Conservation (phyloP, 2,329 filamentous ascomycete genomes). For the Pseudogymnoascus sp. region DNA sequence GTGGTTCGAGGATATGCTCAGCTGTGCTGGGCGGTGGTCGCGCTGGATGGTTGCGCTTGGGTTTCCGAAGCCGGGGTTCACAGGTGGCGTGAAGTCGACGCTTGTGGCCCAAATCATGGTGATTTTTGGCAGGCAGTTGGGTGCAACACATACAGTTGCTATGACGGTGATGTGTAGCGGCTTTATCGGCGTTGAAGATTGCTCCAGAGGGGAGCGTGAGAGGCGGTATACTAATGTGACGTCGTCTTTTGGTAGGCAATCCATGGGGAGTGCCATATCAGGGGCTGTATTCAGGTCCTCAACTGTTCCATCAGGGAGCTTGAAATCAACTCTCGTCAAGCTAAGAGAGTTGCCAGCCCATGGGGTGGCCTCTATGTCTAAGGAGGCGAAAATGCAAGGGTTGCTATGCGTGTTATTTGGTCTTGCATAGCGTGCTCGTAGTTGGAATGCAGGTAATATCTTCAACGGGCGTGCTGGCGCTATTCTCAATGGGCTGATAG, state of each 20-base stretch:
- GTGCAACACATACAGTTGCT: conserved; percentile 49
- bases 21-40: conserved; percentile 54
- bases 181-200: conserved; percentile 40
- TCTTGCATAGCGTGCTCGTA: conserved; percentile 64
- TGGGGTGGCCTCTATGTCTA: conserved; percentile 68
- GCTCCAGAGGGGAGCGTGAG: conserved; percentile 21
- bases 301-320: conserved; percentile 50
- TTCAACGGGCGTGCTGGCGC: conserved; percentile 55
- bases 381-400: conserved; percentile 57
- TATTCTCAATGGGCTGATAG: conserved; percentile 56
- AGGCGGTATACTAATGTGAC: conserved; percentile 68
- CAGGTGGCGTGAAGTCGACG: conserved; percentile 61
- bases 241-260: conserved; percentile 65
- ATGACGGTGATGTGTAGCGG: conserved; percentile 54
- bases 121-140: conserved; percentile 53
- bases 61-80: conserved; percentile 55
- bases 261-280: conserved; percentile 48
- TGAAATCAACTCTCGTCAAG: conserved; percentile 52
- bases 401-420: conserved; percentile 49
- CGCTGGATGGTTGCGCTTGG: conserved; percentile 53
- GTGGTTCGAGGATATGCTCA: conserved; percentile 52
- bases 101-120: conserved; percentile 61
- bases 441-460: conserved; percentile 63
- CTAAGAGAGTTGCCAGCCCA: conserved; percentile 60
- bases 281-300: conserved; percentile 47